A percentile compares a stretch with the other conserved stretches of the same genome.
These are phyloP conservation scores for Aspergillus chevalieri DNA, from an alignment of 2,329 filamentous ascomycete genomes.

Conservation along the genomic window DNA sequence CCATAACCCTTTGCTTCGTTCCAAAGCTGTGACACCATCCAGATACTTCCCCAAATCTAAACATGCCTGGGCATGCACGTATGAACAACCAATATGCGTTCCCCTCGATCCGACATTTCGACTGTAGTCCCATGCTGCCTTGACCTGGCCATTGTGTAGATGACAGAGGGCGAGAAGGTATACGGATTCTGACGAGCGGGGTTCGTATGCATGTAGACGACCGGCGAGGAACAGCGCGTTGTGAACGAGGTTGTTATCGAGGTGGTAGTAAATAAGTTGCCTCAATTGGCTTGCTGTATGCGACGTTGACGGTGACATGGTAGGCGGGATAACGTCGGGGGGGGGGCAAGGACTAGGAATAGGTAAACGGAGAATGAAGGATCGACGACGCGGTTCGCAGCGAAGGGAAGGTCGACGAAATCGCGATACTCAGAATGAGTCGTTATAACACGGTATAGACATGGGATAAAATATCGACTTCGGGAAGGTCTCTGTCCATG, in stretches of 20 bases:
- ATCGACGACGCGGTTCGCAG: constrained; percentile 2
- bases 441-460: constrained; percentile 6
- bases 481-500: not conserved
- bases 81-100: constrained; percentile 77
- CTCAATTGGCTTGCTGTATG: constrained; percentile 56
- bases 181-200: constrained; percentile 69
- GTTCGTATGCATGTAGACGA: constrained; percentile 76
- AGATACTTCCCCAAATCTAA: constrained; percentile 69
- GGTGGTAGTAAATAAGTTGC: constrained; percentile 63
- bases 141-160: constrained; percentile 72
- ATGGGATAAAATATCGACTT: constrained; percentile 8
- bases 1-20: constrained; percentile 76
- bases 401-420: constrained; percentile 1
- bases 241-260: constrained; percentile 83
- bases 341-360: constrained; percentile 3
- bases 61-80: constrained; percentile 86
- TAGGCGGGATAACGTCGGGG: constrained; percentile 16
- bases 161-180: constrained; percentile 83
- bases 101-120: constrained; percentile 65
- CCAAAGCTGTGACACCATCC: constrained; percentile 76
- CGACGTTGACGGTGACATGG: constrained; percentile 51
- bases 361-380: constrained; percentile 1
- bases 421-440: constrained; percentile 4
- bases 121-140: constrained; percentile 78
- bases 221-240: constrained; percentile 94